Percentiles rank a stretch among this genome's conserved stretches.
Evolutionary conservation across 495 filamentous ascomycete species (phyloP).

Genomic region (Penicillium dipodomyicola): DNA sequence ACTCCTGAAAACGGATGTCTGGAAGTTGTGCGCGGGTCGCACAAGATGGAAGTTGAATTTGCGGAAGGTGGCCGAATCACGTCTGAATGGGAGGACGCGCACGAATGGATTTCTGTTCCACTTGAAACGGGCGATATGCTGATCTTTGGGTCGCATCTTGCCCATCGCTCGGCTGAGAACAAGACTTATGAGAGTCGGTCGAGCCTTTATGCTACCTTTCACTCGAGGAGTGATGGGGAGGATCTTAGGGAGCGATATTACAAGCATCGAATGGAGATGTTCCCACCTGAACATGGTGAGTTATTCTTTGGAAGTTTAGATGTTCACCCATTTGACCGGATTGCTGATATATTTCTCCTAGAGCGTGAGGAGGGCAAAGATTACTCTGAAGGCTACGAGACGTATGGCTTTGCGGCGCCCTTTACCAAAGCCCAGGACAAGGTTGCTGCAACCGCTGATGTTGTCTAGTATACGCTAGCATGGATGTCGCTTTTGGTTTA

Average conservation of each 20-base stretch:
- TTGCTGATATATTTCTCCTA: constrained; percentile 10
- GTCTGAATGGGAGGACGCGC: constrained; percentile 33
- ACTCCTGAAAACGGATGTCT: constrained; percentile 42
- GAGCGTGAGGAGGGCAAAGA: constrained; percentile 36
- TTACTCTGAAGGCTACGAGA: constrained; percentile 37
- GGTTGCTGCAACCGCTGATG: not conserved
- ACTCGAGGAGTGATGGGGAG: constrained; percentile 34
- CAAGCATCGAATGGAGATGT: constrained; percentile 36
- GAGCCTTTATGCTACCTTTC: constrained; percentile 46
- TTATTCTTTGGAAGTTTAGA: not conserved
- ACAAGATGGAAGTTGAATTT: constrained; percentile 39
- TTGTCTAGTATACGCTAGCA: not conserved
- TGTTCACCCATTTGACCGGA: not conserved
- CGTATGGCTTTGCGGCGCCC: constrained; percentile 39
- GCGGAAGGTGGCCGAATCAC: constrained; percentile 33
- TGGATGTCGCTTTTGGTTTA: not conserved
- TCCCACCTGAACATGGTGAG: constrained; percentile 41
- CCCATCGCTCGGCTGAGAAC: constrained; percentile 40
- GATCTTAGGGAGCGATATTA: constrained; percentile 42
- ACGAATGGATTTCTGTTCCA: constrained; percentile 39
- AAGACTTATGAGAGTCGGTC: constrained; percentile 32
- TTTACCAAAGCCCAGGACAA: constrained; percentile 13
- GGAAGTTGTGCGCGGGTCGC: constrained; percentile 42
- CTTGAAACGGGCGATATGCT: constrained; percentile 39
- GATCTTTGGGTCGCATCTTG: constrained; percentile 43